Base-by-base conservation (phyloP, 805 yeast species). In the Danielia oregonensis region DNA sequence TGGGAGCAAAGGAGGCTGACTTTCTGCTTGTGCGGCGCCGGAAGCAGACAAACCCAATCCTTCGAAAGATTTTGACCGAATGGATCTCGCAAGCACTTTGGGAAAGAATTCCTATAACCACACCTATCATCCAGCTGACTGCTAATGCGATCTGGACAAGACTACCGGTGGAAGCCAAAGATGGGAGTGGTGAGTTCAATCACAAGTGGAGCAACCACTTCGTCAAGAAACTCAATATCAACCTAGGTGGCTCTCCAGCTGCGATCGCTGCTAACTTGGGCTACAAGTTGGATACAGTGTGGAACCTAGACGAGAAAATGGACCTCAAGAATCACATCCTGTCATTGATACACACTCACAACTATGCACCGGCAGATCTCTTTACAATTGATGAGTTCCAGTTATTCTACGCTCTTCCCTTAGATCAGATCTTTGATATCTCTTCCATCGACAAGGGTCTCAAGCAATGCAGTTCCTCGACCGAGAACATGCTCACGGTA, bases 51-150 rank as follows among this genome's bases (percentile, higher is more conserved):
- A 76, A 76, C 44, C 71, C 75, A 8, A 51, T 79, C 16, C 63
- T 79, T 10, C 57, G 84, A 24, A 68, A 70, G 29, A 77, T 79
- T n/a, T 53, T 79, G 27, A 71, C 77, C n/a, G 85, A 79, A 51
- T 79, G 85, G 85, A 74, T 79, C 26, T 70, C 79, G 0, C 85
- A 79, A 50, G 75, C 79, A 16, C 70, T 72, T 2, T 79, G 86
- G 85, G 80, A 76, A 48, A 74, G 71, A 30, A 75, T 78, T 23
- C 84, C 85, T 3, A 70, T 79, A 2, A 74, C 83, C 1, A 71
- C 80, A 0, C 82, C 83, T 1, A 76, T 78, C 12, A 65, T 79
- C 24, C 80, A 77, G 44, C 74, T 73, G 52, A 75, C 85, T 2
- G 83, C 86, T 3, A 66, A 71, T 28, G 71, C 78, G 6, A 73